Base-by-base conservation (phyloP, 2,329 filamentous ascomycete species). In the Xylariaceae sp. region DNA sequence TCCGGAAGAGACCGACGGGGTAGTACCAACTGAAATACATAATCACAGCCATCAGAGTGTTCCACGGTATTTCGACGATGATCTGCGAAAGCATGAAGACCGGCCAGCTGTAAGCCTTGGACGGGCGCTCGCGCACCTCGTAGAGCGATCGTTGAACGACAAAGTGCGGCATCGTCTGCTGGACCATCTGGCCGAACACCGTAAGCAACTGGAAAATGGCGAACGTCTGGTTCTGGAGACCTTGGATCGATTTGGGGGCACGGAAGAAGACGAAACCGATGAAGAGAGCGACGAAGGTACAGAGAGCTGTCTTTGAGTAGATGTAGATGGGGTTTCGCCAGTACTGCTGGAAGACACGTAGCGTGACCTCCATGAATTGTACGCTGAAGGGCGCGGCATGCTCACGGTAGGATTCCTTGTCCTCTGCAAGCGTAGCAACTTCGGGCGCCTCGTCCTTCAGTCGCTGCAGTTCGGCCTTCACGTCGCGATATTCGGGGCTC, bases 261-360 rank as follows among this genome's bases (percentile, higher is more conserved):
- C 83, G 79, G 77, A 81, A 89, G 72, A 94, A 91, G 51, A 87
- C 85, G 70, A 91, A 90, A 32, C 89, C 89, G 64, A 94, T 88
- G 70, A 92, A 95, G 9, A 95, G 78, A 3, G 85, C 73, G 35
- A 80, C 73, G 12, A 84, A 71, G 29, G 80, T 73, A 67, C 85
- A 89, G 19, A 95, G 83, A 1, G 79, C 74, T 0, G 78, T 69
- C 76, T 95, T 95, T 65, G 88, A 86, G 75, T 92, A 95, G 70
- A 96, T 91, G 75, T 95, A 95, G 4, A 85, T 80, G 0, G 91
- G 91, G 0, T 86, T 91, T 57, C 91, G 87, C 90, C 91, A 95
- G 79, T 94, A 95, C 70, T 95, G 90, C 67, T 91, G 82, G 76
- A 94, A 94, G 30, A 94, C 87, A 65, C 91, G 89, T 61, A 80